Evolutionary conservation across 2,329 filamentous ascomycete species (phyloP).

Genomic region (Colletotrichum cereale): DNA sequence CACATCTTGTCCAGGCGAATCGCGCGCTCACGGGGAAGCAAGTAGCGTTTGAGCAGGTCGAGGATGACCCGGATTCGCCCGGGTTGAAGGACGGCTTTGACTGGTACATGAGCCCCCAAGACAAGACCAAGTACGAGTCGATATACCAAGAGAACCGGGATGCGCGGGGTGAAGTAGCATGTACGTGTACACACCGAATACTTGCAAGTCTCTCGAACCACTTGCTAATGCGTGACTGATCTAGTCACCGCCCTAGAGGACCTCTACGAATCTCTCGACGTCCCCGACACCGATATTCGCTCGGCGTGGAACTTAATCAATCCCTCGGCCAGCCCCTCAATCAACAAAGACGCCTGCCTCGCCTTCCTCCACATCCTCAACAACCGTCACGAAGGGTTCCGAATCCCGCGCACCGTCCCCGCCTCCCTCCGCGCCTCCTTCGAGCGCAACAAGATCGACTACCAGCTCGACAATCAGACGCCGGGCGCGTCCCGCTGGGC

Average conservation of each 20-base stretch:
- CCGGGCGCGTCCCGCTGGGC: constrained; percentile 81
- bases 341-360: constrained; percentile 94
- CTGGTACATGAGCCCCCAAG: constrained; percentile 96
- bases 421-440: constrained; percentile 92
- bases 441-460: constrained; percentile 96
- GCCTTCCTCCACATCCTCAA: constrained; percentile 98
- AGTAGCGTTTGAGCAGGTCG: constrained; percentile 85
- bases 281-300: constrained; percentile 82
- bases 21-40: constrained; percentile 84
- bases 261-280: constrained; percentile 85
- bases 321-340: constrained; percentile 82
- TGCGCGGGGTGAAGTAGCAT: constrained; percentile 84
- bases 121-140: constrained; percentile 95
- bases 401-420: constrained; percentile 91
- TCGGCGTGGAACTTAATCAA: constrained; percentile 98
- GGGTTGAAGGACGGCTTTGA: constrained; percentile 97
- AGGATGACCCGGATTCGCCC: constrained; percentile 83
- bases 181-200: constrained; percentile 59
- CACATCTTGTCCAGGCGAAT: constrained; percentile 87
- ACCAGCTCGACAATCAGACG: constrained; percentile 84
- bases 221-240: constrained; percentile 11
- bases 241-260: constrained; percentile 82
- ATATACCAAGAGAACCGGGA: constrained; percentile 96
- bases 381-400: constrained; percentile 93
- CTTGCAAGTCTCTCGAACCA: not conserved